Percentiles rank a stretch among this genome's conserved stretches.
These are phyloP conservation scores for Phytopythium litorale DNA, from an alignment of 352 stramenopile genomes.

Conservation along the genomic window DNA sequence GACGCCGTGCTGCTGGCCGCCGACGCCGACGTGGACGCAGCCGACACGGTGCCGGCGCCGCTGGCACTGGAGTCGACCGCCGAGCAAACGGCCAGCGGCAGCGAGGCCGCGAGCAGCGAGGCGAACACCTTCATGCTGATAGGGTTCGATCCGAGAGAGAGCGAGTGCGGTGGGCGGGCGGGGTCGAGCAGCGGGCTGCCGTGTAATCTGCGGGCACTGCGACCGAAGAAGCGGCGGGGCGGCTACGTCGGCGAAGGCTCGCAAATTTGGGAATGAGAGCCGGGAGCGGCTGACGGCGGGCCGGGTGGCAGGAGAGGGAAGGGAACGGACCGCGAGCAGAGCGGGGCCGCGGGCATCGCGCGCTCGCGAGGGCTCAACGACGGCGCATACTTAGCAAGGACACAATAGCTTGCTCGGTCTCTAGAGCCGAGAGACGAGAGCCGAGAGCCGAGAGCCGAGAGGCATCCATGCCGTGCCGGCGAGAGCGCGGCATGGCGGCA, in stretches of 20 bases:
- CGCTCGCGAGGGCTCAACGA: too few relatives aligned
- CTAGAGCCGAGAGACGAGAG: too few relatives aligned
- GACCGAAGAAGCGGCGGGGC: background rate
- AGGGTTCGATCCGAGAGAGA: background rate
- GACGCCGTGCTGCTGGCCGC: conserved; percentile 12
- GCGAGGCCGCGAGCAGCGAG: conserved; percentile 13
- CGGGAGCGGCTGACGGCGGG: background rate
- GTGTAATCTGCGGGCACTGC: conserved; percentile 1
- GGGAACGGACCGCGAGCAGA: background rate
- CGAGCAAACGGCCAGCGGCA: background rate
- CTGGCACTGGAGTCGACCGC: conserved; percentile 16
- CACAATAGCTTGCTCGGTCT: too few relatives aligned
- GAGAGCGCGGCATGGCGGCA: background rate
- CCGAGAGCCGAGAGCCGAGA: too few relatives aligned
- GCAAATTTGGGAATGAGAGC: conserved; percentile 7
- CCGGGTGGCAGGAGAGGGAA: background rate
- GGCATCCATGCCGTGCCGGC: too few relatives aligned
- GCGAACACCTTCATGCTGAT: conserved; percentile 27
- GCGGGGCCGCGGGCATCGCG: background rate
- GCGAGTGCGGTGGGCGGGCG: background rate
- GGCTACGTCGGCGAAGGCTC: background rate
- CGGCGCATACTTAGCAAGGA: too few relatives aligned
- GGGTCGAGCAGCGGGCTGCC: background rate
- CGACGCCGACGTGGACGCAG: conserved; percentile 6
- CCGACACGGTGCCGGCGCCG: conserved; percentile 23